Evolutionary conservation across 805 yeast species (phyloP), one percentile per base, ranked within the genome.

Genomic region (Candida pseudofarinosa): DNA sequence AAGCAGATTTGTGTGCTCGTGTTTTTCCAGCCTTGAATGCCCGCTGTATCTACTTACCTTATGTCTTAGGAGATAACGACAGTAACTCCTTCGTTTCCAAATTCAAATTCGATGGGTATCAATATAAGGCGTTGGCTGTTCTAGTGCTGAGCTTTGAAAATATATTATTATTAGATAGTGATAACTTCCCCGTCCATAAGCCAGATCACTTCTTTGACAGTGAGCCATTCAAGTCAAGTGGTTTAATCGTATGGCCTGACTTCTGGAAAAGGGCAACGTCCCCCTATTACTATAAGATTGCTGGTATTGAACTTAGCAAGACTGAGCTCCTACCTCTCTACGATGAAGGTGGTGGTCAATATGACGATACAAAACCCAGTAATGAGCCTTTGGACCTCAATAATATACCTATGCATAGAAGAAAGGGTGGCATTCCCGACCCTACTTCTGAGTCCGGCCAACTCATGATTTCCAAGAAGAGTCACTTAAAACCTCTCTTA

Each of bases 241-340:
- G 86, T 3, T 59, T 83, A 59, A 71, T 83, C 26, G 69, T 81
- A 2, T 88, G 95, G 91, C 95, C 95, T 1, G 96, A 88, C 62
- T 88, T 81, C 60, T 88, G 96, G 96, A 77, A 83, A 60, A 74
- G 96, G 50, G 80, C 90, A 4, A 85, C 90, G 1, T 77, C 86
- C 1, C 95, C 96, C 4, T 65, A 66, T 32, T 83, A 76, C 53
- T 88, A 84, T 60, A 76, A 78, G 23, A 80, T 88, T 49, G 87
- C 87, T 0, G 85, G 80, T 2, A 66, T 80, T 19, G 44, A 51
- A 1, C 40, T 67, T 15, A 59, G 69, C 40, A 48, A 52, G 26
- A 46, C 48, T 2, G 50, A 60, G 15, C 54, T 62, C n/a, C 49
- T 57, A 20, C 69, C 68, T 2, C 54, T 55, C 35, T 69, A 69